phyloP scores from a whole-genome alignment of 78 protist genomes.

The Capsaspora owczarzaki region DNA sequence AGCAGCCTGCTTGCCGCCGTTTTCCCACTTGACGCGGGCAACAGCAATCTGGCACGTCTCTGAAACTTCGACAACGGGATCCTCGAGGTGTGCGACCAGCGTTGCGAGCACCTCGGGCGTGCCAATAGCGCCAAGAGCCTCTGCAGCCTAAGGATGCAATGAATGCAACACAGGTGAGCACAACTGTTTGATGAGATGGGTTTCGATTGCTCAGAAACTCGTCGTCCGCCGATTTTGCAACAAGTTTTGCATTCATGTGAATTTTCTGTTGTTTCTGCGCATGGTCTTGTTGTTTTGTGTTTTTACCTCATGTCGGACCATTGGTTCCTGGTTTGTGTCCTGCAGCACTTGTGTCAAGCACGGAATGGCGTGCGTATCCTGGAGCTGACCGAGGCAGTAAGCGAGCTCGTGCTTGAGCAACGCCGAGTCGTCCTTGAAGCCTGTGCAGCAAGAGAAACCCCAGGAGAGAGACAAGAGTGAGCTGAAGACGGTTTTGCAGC shows the following conservation, averaged over 20 bases:
- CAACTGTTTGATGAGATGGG: too few species aligned
- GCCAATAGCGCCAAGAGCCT: constrained; percentile 54
- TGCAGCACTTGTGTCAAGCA: constrained; percentile 3
- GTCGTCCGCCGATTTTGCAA: too few species aligned
- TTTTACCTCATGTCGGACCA: constrained; percentile 28
- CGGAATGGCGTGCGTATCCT: neutral
- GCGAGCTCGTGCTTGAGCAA: constrained; percentile 56
- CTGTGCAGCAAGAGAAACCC: too few species aligned
- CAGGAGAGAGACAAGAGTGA: neutral
- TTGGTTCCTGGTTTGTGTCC: neutral
- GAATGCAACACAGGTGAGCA: too few species aligned
- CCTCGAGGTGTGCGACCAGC: neutral
- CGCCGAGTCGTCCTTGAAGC: constrained; percentile 27
- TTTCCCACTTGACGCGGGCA: constrained; percentile 1
- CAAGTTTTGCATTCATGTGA: too few species aligned
- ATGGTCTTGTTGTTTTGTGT: too few species aligned
- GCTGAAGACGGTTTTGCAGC: too few species aligned
- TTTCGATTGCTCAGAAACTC: too few species aligned
- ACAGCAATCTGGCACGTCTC: constrained; percentile 45
- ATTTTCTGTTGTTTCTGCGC: too few species aligned
- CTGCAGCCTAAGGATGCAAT: constrained; percentile 23
- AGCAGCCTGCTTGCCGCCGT: too few species aligned
- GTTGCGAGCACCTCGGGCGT: neutral
- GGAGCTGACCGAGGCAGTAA: constrained; percentile 50
- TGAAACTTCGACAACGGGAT: neutral